Evolutionary conservation across 306 rosid genomes (phyloP), one percentile per base, ranked within the genome.

Genomic region (Prunus persica): DNA sequence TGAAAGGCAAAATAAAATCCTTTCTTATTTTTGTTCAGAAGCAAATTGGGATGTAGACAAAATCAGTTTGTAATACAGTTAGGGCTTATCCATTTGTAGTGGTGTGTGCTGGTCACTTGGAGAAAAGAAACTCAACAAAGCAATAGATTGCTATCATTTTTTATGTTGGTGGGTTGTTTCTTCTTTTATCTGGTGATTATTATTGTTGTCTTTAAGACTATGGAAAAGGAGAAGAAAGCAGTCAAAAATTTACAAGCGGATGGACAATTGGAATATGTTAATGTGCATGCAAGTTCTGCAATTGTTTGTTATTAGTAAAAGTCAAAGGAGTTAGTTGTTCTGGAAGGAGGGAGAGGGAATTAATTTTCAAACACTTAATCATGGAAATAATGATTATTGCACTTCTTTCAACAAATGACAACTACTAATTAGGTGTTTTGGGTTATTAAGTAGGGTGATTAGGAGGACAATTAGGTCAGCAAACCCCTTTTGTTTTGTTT

Each of bases 401-500:
- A 27, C 16, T 69, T 41, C 30, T 76, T 69, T 77, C 38, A 52
- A 43, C 56, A 61, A 77, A 77, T 14, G 49, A 77, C 41, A 69
- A 25, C 70, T 22, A 28, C 5, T 63, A 10, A 27, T 4, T 38
- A 27, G 67, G 12, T 9, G 49, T 41, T 69, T 64, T 24, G 14
- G 13, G 19, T 51, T 25, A 22, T 22, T 66, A 67, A 61, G 62
- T 28, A 65, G 47, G 79, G 62, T 66, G 65, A 64, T 63, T 38
- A 9, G 27, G 47, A 66, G 11, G 41, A 69, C 62, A 63, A 72
- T 57, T 84, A 75, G 79, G 81, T 77, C 46, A 75, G 67, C 85
- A 56, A 56, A 72, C 78, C 71, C 74, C 63, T 81, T 19, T 49
- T 70, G 71, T 15, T 6, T 20, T 61, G 20, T 65, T 74, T 10